These are phyloP conservation scores for Hirsutella thompsonii DNA, from an alignment of 2,329 filamentous ascomycete genomes.

Conservation along the genomic window DNA sequence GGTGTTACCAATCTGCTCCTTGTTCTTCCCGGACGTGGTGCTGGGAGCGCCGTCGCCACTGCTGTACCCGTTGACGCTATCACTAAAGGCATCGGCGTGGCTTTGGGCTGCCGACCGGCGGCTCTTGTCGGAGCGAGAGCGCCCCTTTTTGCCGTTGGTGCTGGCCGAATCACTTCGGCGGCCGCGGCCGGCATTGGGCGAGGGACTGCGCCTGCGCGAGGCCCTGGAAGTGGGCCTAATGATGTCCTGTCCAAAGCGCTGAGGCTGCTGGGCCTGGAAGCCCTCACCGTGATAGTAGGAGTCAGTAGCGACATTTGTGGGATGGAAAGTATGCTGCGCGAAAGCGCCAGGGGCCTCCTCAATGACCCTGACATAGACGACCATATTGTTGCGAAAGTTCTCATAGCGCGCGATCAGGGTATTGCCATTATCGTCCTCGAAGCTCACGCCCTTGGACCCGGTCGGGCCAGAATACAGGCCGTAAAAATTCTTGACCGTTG, in stretches of 20 bases:
- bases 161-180: conserved; percentile 65
- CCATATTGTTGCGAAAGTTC: conserved; percentile 87
- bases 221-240: conserved; percentile 58
- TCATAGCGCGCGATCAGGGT: conserved; percentile 93
- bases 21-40: conserved; percentile 59
- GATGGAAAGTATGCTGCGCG: conserved; percentile 36
- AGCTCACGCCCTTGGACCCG: conserved; percentile 73
- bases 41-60: conserved; percentile 74
- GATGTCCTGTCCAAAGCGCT: conserved; percentile 44
- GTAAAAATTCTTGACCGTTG: conserved; percentile 98
- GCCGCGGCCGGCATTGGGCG: conserved; percentile 54
- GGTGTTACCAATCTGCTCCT: conserved; percentile 82
- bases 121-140: conserved; percentile 58
- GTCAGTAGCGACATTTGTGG: conserved; percentile 37
- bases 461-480: conserved; percentile 70
- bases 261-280: conserved; percentile 39
- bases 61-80: conserved; percentile 65
- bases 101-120: conserved; percentile 32
- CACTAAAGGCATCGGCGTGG: conserved; percentile 48
- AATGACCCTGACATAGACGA: conserved; percentile 82
- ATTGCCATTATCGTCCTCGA: conserved; percentile 80
- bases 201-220: conserved; percentile 66
- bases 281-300: conserved; percentile 29
- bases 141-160: conserved; percentile 49
- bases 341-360: conserved; percentile 37